phyloP scores from a whole-genome alignment of 352 stramenopile species.

The Phytophthora tentaculata region DNA sequence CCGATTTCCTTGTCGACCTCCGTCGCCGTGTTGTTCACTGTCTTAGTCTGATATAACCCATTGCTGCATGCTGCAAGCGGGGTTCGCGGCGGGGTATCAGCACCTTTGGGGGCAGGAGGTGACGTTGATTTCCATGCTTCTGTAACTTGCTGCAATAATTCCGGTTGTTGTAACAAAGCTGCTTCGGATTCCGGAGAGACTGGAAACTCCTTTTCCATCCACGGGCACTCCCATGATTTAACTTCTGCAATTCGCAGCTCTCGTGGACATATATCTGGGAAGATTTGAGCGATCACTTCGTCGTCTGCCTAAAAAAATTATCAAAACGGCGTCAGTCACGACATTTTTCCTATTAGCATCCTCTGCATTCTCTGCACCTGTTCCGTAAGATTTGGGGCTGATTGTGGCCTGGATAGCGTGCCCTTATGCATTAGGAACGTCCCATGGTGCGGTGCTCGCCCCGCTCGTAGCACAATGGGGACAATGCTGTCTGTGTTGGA shows the following conservation, averaged over 20 bases:
- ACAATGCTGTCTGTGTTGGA: constrained; percentile 14
- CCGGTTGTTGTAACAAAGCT: constrained; percentile 4
- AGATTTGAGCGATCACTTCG: constrained; percentile 70
- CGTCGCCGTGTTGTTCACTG: constrained; percentile 9
- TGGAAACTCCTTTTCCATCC: constrained; percentile 60
- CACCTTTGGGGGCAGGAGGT: neutral
- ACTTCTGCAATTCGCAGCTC: constrained; percentile 84
- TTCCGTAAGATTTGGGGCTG: constrained; percentile 31
- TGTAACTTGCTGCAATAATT: constrained; percentile 11
- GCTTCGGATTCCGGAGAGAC: constrained; percentile 16
- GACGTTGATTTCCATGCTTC: constrained; percentile 2
- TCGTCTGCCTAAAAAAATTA: constrained; percentile 45
- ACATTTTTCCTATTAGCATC: neutral
- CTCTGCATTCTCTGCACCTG: constrained; percentile 22
- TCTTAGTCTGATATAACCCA: constrained; percentile 10
- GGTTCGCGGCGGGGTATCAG: constrained; percentile 1
- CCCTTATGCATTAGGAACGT: constrained; percentile 32
- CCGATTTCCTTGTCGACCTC: constrained; percentile 53
- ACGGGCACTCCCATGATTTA: constrained; percentile 77
- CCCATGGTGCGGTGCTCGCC: constrained; percentile 23
- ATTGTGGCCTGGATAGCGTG: constrained; percentile 21
- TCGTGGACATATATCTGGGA: constrained; percentile 81
- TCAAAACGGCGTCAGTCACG: constrained; percentile 6
- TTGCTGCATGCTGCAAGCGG: constrained; percentile 8
- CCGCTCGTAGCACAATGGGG: constrained; percentile 15